Evolutionary conservation across 2,329 filamentous ascomycete species (phyloP), one percentile per base, ranked within the genome.

Genomic region (Pezicula rhizophila): DNA sequence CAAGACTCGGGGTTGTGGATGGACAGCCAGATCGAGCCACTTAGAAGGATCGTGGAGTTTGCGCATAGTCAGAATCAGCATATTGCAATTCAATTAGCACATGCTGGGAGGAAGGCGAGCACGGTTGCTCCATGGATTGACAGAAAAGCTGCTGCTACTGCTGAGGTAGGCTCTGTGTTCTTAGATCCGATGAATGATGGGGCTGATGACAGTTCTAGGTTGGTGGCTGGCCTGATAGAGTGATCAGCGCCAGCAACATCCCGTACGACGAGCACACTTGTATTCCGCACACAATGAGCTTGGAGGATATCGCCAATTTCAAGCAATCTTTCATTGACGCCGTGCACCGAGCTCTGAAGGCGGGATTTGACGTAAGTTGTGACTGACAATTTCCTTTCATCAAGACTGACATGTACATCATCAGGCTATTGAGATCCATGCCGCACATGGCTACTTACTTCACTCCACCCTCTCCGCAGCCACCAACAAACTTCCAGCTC

Each of bases 1-100:
- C 75, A 90, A 65, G 87, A 90, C 64, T 70, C 73, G 14, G 88
- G 90, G 2, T 69, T 95, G 6, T 95, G 89, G 90, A 76, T 86
- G 55, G 89, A 95, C 65, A 82, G 78, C 43, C 90, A 95, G 67
- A 85, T 89, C 53, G 83, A 76, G 54, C 82, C 84, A 0, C 70
- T 93, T 51, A 77, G 75, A 62, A 77, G 79, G 53, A 77, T 90
- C 42, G 79, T 82, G 42, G 86, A 92, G 55, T 92, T 89, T 55
- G 63, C 65, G 18, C 43, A 45, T n/a, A 80, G 78, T 34, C 89
- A 93, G 67, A 78, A 76, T 64, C 82, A 88, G 59, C 80, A 85
- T 54, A 79, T 86, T 46, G 87, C 79, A 50, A 82, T 95, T 53
- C 89, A 95, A 71, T 75, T 95, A 8, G 87, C 72, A 3, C 89